Evolutionary conservation across 148 eudicot species (phyloP), one percentile per base, ranked within the genome.

Genomic region (Camellia japonica): DNA sequence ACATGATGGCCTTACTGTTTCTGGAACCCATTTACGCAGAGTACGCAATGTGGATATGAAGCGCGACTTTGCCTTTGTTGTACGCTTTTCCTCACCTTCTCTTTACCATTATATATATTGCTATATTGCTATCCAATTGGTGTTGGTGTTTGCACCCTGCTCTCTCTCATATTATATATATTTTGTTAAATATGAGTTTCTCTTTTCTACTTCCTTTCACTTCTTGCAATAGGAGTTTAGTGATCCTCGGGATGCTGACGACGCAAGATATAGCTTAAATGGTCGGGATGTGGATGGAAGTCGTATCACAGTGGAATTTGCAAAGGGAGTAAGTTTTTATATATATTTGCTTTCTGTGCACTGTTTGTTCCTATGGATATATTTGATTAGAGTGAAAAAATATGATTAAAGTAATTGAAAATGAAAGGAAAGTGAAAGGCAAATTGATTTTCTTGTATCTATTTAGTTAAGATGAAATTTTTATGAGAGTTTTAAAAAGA

Each of bases 11-110:
- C 91, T 91, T 91, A 89, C 88, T 91, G 88, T 91, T 91, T 89
- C 75, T 91, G 94, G 92, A 84, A 82, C 84, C 92, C 92, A 49
- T 91, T 91, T 91, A 77, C 94, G 92, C 94, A 91, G 94, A 91
- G 88, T 91, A 86, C 94, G 91, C 79, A 90, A 91, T 88, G 94
- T 91, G 92, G 94, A 89, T 87, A 89, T 91, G 91, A 91, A 91
- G 94, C 91, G 94, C 71, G 94, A 91, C 84, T 91, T 85, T 84
- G 94, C 94, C 76, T 91, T 91, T 73, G 94, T 91, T 88, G 94
- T 91, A 89, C 41, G 94, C 88, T 66, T 72, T 68, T 79, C 80
- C 41, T 80, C 80, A 62, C 68, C 54, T 71, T 9, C 69, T 38
- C 30, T 11, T 10, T 30, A 11, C 62, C 0, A 18, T 61, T 65